Conservation (phyloP, 139 green algal genomes). For the Haematococcus sp. region DNA sequence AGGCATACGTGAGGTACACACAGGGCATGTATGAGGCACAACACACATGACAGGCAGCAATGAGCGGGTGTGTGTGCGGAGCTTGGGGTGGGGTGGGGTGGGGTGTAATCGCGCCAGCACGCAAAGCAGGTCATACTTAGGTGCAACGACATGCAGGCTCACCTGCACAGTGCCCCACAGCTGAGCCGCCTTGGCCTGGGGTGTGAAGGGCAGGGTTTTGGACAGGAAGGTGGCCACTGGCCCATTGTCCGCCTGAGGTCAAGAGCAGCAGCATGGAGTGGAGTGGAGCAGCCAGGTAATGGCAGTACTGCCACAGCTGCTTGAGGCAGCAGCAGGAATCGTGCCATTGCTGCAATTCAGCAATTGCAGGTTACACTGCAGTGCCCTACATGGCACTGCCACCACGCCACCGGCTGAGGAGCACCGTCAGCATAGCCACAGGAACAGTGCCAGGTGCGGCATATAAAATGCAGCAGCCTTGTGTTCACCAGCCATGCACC, state of each 20-base stretch:
- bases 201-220: constrained; percentile 8
- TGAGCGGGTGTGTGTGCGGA: neutral
- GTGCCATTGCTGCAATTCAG: neutral
- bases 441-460: too few species aligned
- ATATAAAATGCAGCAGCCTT: too few species aligned
- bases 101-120: neutral
- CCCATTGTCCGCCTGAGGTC: too few species aligned
- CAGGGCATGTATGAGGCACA: neutral
- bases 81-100: neutral
- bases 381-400: too few species aligned
- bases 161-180: constrained; percentile 27
- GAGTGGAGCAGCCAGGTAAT: too few species aligned
- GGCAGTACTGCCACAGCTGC: neutral
- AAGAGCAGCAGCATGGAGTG: too few species aligned
- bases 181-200: constrained; percentile 11
- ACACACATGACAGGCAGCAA: neutral
- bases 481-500: too few species aligned
- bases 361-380: neutral
- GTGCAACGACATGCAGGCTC: neutral
- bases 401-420: too few species aligned
- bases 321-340: neutral
- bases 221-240: neutral
- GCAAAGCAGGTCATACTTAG: neutral
- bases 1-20: neutral
- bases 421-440: too few species aligned